Evolutionary conservation across 805 yeast species (phyloP).

Genomic region (Ogataea haglerorum): DNA sequence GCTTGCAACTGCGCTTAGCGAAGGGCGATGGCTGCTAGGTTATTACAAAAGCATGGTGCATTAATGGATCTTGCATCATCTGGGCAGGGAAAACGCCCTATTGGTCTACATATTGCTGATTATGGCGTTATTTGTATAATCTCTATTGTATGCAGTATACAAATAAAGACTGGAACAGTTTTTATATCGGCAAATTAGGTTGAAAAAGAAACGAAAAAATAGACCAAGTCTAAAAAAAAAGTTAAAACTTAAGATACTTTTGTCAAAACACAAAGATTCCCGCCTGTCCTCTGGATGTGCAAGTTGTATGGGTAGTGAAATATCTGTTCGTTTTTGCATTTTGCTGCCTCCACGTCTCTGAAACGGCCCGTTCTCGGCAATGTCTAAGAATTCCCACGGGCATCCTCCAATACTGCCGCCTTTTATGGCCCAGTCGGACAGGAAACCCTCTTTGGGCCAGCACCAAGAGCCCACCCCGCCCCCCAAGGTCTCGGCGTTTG

Average conservation of each 20-base stretch:
- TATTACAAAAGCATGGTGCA: background rate
- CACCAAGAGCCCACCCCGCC: constrained; percentile 7
- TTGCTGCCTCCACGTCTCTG: background rate
- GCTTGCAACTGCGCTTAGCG: constrained; percentile 2
- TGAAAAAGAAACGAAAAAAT: constrained; percentile 2
- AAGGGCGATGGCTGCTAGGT: background rate
- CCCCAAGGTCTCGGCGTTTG: constrained; percentile 56
- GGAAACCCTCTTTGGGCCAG: constrained; percentile 6
- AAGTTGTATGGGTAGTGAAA: background rate
- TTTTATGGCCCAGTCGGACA: constrained; percentile 1
- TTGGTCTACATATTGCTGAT: background rate
- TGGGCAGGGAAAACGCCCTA: background rate
- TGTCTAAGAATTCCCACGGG: constrained; percentile 9
- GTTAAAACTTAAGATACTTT: background rate
- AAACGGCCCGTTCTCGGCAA: background rate
- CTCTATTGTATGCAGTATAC: background rate
- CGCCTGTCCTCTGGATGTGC: constrained; percentile 1
- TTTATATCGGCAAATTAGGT: constrained; percentile 1
- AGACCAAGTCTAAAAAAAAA: constrained; percentile 1
- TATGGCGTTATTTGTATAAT: background rate
- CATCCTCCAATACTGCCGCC: constrained; percentile 4
- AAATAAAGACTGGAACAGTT: background rate
- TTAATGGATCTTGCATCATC: constrained; percentile 1
- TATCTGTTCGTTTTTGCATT: background rate
- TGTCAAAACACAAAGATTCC: background rate